Percentiles rank a stretch among this genome's conserved stretches.
Evolutionary conservation across 495 filamentous ascomycete genomes (phyloP).

Genomic region (Entonaema liquescens): DNA sequence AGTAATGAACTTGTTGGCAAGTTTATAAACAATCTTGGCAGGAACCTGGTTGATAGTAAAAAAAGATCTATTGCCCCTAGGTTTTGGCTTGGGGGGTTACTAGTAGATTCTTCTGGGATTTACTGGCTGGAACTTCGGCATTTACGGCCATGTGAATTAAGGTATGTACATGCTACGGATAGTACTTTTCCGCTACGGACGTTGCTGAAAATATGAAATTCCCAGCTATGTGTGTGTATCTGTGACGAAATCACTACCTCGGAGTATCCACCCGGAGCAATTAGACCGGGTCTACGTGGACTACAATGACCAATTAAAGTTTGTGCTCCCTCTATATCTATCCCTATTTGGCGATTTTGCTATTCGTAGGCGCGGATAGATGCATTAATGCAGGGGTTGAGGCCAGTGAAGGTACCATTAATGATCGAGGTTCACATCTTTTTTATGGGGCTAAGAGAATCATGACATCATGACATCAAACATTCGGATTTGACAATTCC

Average conservation of each 20-base stretch:
- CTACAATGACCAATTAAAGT: slow-evolving; percentile 20
- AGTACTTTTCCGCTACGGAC: neutral
- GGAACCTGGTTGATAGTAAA: slow-evolving; percentile 16
- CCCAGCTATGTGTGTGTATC: neutral
- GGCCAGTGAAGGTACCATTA: slow-evolving; percentile 17
- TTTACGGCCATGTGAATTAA: neutral
- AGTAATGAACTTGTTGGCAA: slow-evolving; percentile 3
- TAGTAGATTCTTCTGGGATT: slow-evolving; percentile 20
- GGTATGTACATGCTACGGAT: too few species aligned
- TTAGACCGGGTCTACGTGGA: slow-evolving; percentile 10
- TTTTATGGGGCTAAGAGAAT: neutral
- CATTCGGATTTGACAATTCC: slow-evolving; percentile 10
- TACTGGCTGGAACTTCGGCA: neutral
- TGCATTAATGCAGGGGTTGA: slow-evolving; percentile 24
- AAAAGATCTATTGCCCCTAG: slow-evolving; percentile 14
- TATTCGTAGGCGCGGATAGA: slow-evolving; percentile 2
- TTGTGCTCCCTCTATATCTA: neutral
- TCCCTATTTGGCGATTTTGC: slow-evolving; percentile 31
- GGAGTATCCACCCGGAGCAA: slow-evolving; percentile 18
- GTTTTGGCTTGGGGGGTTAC: neutral
- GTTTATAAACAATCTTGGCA: slow-evolving; percentile 26
- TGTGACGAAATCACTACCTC: slow-evolving; percentile 30
- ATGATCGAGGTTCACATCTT: neutral
- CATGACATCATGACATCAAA: slow-evolving; percentile 31
- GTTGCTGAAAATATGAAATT: slow-evolving; percentile 23